A percentile compares a stretch with the other conserved stretches of the same genome.
These are phyloP conservation scores for Aspergillus candidus DNA, from an alignment of 2,329 filamentous ascomycete species.

Conservation along the genomic window DNA sequence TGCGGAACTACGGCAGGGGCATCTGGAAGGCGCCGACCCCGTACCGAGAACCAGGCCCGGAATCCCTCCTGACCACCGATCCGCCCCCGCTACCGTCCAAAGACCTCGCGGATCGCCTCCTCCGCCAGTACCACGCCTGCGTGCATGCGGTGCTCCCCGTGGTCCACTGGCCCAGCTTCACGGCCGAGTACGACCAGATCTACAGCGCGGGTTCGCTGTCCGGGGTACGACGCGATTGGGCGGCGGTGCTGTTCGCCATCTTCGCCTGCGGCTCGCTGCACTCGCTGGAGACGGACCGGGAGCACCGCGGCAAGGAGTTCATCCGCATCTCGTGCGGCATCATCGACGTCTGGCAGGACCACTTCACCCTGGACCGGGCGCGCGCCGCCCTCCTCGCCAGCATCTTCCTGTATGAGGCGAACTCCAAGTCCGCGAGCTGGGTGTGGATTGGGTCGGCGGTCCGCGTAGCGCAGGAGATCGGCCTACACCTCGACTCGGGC, in stretches of 20 bases:
- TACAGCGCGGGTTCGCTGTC: conserved; percentile 61
- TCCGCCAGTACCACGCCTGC: conserved; percentile 69
- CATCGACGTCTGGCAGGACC: conserved; percentile 76
- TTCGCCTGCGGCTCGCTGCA: conserved; percentile 78
- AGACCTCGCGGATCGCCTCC: conserved; percentile 62
- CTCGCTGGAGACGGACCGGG: conserved; percentile 51
- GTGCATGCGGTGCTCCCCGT: conserved; percentile 78
- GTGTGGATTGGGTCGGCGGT: conserved; percentile 78
- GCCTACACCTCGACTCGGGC: conserved; percentile 68
- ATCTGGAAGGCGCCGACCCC: conserved; percentile 72
- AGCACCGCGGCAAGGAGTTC: conserved; percentile 57
- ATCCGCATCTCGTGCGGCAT: conserved; percentile 64
- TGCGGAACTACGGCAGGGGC: conserved; percentile 67
- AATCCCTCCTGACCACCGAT: conserved; percentile 47
- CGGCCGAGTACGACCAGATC: conserved; percentile 66
- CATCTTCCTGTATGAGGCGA: conserved; percentile 78
- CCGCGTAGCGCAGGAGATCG: conserved; percentile 74
- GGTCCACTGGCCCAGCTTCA: conserved; percentile 80
- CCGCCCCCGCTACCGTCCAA: conserved; percentile 65
- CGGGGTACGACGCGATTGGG: conserved; percentile 62
- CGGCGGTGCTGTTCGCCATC: conserved; percentile 74
- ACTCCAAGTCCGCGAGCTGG: conserved; percentile 78
- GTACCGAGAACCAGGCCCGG: conserved; percentile 52
- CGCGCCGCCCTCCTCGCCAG: conserved; percentile 66
- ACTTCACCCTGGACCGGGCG: conserved; percentile 68